phyloP scores from a whole-genome alignment of 257 asterid species.

The Petunia secreta region DNA sequence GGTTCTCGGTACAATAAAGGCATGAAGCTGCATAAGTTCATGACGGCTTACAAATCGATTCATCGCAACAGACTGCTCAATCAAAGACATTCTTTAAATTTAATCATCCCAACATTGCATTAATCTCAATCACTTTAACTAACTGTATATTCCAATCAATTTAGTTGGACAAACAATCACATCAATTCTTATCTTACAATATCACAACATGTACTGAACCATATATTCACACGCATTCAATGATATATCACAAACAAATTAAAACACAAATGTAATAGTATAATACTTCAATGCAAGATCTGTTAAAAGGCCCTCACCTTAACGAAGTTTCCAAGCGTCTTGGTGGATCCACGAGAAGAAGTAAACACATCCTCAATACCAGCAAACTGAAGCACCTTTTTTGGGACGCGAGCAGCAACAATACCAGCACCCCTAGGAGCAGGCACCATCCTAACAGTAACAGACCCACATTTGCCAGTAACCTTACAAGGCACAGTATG shows the following conservation, averaged over 20 bases:
- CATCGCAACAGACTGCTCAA: background rate
- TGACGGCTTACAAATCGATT: background rate
- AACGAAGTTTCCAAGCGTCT: constrained; percentile 88
- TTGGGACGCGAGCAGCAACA: constrained; percentile 90
- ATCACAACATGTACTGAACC: background rate
- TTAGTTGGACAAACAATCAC: background rate
- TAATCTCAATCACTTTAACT: no score
- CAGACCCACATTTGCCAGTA: constrained; percentile 90
- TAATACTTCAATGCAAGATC: background rate
- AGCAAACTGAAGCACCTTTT: constrained; percentile 89
- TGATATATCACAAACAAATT: background rate
- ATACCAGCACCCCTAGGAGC: constrained; percentile 92
- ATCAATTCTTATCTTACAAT: background rate
- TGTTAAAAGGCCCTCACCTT: constrained; percentile 45
- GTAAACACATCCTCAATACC: constrained; percentile 91
- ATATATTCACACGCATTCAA: background rate
- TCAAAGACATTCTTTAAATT: background rate
- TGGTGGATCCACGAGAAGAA: constrained; percentile 87
- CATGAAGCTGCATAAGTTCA: background rate
- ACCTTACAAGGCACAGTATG: constrained; percentile 95
- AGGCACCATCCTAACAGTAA: constrained; percentile 90
- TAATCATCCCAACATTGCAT: background rate
- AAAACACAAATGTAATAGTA: background rate
- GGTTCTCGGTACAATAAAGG: background rate
- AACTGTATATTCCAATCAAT: no score